A percentile compares a stretch with the other conserved stretches of the same genome.
These are phyloP conservation scores for Ceratocystis papillata DNA, from an alignment of 2,329 filamentous ascomycete species.

Conservation along the genomic window DNA sequence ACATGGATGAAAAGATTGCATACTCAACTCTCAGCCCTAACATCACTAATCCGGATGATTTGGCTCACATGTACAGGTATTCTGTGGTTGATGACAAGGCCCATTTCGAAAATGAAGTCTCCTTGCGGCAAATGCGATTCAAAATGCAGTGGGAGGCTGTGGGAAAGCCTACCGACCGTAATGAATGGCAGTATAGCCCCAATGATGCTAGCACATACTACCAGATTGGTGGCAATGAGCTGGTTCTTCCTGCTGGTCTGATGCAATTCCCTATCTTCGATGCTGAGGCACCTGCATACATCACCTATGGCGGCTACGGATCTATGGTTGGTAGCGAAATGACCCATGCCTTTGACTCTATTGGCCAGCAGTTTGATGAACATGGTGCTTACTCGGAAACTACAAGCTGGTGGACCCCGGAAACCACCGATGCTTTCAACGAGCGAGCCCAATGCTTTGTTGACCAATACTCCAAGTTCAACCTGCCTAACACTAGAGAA, in stretches of 20 bases:
- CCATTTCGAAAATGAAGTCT: conserved; percentile 49
- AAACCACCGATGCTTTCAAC: conserved; percentile 48
- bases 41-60: conserved; percentile 45
- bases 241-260: conserved; percentile 58
- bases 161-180: conserved; percentile 49
- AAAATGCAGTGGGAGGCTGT: conserved; percentile 45
- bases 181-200: conserved; percentile 50
- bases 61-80: conserved; percentile 47
- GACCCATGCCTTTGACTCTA: conserved; percentile 59
- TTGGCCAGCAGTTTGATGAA: conserved; percentile 53
- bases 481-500: background rate
- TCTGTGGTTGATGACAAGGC: conserved; percentile 41
- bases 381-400: conserved; percentile 39
- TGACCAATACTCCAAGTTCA: conserved; percentile 45
- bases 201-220: conserved; percentile 58
- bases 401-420: conserved; percentile 56
- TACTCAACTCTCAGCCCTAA: conserved; percentile 54
- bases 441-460: conserved; percentile 54
- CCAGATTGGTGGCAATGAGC: conserved; percentile 52
- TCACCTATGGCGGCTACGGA: conserved; percentile 60
- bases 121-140: conserved; percentile 39
- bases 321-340: conserved; percentile 58
- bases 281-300: conserved; percentile 50
- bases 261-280: conserved; percentile 60
- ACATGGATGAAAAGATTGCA: conserved; percentile 59